These are phyloP conservation scores for Hypoxylon rickii DNA, from an alignment of 495 filamentous ascomycete genomes.

Conservation along the genomic window DNA sequence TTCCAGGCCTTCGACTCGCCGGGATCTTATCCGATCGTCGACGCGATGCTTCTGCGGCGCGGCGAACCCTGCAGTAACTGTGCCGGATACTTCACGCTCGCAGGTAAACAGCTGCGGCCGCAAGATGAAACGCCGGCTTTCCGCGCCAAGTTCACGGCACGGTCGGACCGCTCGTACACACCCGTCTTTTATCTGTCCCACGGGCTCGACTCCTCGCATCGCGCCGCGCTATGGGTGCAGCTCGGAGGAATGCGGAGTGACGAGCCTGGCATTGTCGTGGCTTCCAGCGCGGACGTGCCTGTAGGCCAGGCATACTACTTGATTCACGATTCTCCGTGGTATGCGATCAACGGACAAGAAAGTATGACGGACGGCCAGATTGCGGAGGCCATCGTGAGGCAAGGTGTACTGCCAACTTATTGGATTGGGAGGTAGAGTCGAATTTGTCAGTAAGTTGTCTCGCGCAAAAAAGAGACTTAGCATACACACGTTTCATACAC, in stretches of 20 bases:
- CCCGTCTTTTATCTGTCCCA: constrained; percentile 37
- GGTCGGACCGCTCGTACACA: constrained; percentile 35
- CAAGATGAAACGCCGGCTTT: constrained; percentile 27
- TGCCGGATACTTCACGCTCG: constrained; percentile 33
- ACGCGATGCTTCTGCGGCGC: constrained; percentile 34
- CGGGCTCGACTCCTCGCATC: constrained; percentile 25
- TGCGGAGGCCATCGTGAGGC: constrained; percentile 33
- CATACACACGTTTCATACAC: too few species aligned
- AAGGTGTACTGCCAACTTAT: constrained; percentile 32
- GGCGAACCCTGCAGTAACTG: constrained; percentile 37
- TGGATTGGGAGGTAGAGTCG: constrained; percentile 33
- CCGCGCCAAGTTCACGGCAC: constrained; percentile 37
- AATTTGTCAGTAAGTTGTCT: too few species aligned
- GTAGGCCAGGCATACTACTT: constrained; percentile 36
- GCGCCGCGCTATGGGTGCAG: constrained; percentile 29
- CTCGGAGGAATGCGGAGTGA: constrained; percentile 32
- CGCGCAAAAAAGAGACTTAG: too few species aligned
- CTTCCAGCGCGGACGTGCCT: constrained; percentile 18
- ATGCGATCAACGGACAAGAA: constrained; percentile 37
- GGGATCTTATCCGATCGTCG: constrained; percentile 36
- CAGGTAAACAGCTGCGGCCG: constrained; percentile 35
- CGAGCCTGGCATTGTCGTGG: constrained; percentile 21
- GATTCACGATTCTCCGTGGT: constrained; percentile 35
- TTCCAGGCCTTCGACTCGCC: constrained; percentile 41
- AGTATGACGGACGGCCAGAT: constrained; percentile 37